Base-by-base conservation (phyloP, 371 early-diverging fungal genomes). In the Apophysomyces ossiformis region DNA sequence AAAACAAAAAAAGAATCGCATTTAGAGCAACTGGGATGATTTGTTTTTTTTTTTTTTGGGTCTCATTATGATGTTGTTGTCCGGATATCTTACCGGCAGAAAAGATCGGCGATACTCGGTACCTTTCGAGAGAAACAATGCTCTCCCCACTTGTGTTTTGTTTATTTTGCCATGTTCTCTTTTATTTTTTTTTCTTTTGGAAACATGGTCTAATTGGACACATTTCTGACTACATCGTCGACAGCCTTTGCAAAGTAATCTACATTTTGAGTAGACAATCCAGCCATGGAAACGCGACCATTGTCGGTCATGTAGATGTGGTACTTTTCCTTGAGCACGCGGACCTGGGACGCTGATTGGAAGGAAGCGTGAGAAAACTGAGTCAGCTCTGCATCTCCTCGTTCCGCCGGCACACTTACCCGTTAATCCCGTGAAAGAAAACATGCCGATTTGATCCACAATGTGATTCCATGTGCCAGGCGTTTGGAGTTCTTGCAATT, bases 381-480 rank as follows among this genome's bases (percentile, higher is more conserved):
- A 12, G n/a, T 32, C 32, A n/a, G 16, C 36, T 26, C 32, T 26
- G 32, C 32, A 26, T 26, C 32, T 26, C 32, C 32, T 26, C 3
- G 3, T 26, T 26, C 32, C 54, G 38, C 36, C 18, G 16, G 44
- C 21, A 9, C 32, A 67, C 66, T 70, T 77, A 84, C 86, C 73
- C 37, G 71, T 87, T 46, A 97, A 76, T 5, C 98, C 98, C 6
- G 98, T 97, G 81, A 89, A 98, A 8, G 91, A 90, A 73, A 98
- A 98, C 98, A 98, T 98, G 75, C 98, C 98, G 69, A 96, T 96
- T 79, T 98, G 98, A 64, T 92, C 89, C 11, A 89, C 81, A 69
- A 97, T 95, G 67, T 98, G 98, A 69, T 93, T 83, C 97, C 98
- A 98, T 36, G 86, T 89, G 50, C 97, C 98, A 21, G 96, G 97